phyloP scores from a whole-genome alignment of 495 filamentous ascomycete genomes.

The Symbiotaphrina buchneri region DNA sequence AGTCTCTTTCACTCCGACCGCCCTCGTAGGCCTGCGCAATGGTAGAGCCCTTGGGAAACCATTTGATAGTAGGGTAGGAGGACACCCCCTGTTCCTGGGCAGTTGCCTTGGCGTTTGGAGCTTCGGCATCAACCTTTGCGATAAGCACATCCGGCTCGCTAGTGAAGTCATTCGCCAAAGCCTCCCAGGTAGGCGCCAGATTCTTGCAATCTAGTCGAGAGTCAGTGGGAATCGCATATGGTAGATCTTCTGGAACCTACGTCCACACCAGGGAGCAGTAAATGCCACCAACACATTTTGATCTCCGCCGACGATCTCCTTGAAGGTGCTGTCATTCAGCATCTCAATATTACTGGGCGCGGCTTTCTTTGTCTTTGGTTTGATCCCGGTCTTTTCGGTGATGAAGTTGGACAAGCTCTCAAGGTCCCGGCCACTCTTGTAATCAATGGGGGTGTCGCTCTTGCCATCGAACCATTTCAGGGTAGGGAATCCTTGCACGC shows the following conservation, averaged over 20 bases:
- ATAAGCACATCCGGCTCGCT: constrained; percentile 58
- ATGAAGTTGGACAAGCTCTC: constrained; percentile 69
- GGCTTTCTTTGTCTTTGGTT: constrained; percentile 46
- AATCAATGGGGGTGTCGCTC: constrained; percentile 68
- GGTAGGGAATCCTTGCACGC: constrained; percentile 86
- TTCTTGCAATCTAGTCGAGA: constrained; percentile 67
- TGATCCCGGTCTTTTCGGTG: constrained; percentile 68
- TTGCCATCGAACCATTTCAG: constrained; percentile 98
- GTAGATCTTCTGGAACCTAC: constrained; percentile 29
- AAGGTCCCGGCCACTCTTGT: constrained; percentile 68
- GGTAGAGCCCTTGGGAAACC: constrained; percentile 76
- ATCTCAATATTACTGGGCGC: constrained; percentile 52
- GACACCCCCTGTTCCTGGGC: constrained; percentile 57
- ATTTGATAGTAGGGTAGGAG: constrained; percentile 93
- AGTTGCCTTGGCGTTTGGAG: constrained; percentile 54
- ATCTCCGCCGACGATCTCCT: constrained; percentile 53
- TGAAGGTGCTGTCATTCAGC: constrained; percentile 62
- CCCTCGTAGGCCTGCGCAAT: constrained; percentile 50
- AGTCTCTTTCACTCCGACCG: constrained; percentile 52
- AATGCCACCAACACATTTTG: constrained; percentile 91
- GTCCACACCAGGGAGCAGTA: constrained; percentile 92
- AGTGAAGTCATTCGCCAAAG: constrained; percentile 59
- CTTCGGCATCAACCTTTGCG: constrained; percentile 88
- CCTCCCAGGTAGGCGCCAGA: constrained; percentile 82
- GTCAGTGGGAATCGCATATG: constrained; percentile 2